Evolutionary conservation across 2,329 filamentous ascomycete species (phyloP).

Genomic region (Fusarium duplospermum): DNA sequence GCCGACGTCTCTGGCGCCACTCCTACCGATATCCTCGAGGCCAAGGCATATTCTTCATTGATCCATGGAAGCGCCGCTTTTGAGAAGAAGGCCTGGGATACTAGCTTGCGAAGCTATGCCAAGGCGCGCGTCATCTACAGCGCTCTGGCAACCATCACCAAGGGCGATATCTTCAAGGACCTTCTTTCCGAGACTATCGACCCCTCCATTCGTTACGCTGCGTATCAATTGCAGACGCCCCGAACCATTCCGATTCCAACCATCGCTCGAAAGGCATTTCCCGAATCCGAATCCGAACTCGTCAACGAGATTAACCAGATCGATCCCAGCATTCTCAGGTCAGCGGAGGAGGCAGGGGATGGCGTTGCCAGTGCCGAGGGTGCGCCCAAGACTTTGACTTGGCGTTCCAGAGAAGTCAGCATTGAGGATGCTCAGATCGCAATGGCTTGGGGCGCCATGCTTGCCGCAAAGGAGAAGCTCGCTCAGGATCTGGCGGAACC

Average conservation of each 20-base stretch:
- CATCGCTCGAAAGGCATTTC: conserved; percentile 84
- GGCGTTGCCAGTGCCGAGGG: conserved; percentile 63
- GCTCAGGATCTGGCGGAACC: conserved; percentile 60
- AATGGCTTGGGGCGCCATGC: conserved; percentile 79
- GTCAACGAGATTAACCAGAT: conserved; percentile 76
- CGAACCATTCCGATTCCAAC: conserved; percentile 84
- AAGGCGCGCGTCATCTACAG: conserved; percentile 85
- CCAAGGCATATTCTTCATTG: conserved; percentile 82
- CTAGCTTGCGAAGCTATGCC: conserved; percentile 80
- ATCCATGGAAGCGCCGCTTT: conserved; percentile 83
- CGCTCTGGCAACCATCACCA: conserved; percentile 70
- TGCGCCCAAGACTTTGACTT: conserved; percentile 80
- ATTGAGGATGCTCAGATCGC: conserved; percentile 95
- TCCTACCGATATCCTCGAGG: conserved; percentile 81
- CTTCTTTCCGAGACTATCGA: conserved; percentile 88
- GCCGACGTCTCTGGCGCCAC: conserved; percentile 72
- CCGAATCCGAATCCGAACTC: conserved; percentile 70
- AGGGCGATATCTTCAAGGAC: conserved; percentile 85
- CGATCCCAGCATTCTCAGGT: conserved; percentile 74
- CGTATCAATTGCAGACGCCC: conserved; percentile 90
- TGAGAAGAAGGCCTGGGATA: conserved; percentile 88
- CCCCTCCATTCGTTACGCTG: conserved; percentile 92
- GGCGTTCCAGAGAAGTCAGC: conserved; percentile 86
- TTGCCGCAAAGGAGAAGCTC: conserved; percentile 63
- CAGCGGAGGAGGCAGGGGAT: conserved; percentile 62